Conservation (phyloP, 768 basidiomycete species). For the Strobilomyces confusus region DNA sequence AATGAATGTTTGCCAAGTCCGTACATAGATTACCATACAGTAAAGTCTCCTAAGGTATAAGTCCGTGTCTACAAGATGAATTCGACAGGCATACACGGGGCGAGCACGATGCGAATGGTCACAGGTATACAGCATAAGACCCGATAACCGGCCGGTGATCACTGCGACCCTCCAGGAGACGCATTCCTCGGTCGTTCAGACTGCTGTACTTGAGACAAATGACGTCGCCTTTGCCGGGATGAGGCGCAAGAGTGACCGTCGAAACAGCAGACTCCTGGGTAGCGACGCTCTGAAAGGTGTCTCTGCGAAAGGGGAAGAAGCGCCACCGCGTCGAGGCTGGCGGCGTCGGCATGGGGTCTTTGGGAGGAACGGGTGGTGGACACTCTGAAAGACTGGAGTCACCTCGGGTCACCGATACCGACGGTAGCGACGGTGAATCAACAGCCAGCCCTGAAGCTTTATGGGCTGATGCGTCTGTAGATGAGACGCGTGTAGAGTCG, state of each 20-base stretch:
- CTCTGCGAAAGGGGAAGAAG: constrained; percentile 47
- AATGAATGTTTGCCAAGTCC: constrained; percentile 6
- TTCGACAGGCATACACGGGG: constrained; percentile 11
- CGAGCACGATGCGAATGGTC: constrained; percentile 11
- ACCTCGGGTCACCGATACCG: constrained; percentile 3
- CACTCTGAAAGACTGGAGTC: constrained; percentile 16
- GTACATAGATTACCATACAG: constrained; percentile 18
- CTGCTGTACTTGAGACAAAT: constrained; percentile 69
- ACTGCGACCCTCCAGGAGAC: constrained; percentile 68
- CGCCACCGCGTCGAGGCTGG: constrained; percentile 42
- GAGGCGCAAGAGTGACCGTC: constrained; percentile 18
- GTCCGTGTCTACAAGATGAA: constrained; percentile 3
- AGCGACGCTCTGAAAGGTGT: constrained; percentile 29
- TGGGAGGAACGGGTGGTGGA: constrained; percentile 30
- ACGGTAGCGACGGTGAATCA: constrained; percentile 13
- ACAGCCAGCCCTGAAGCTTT: constrained; percentile 8
- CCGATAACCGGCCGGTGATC: constrained; percentile 88
- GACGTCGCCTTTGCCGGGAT: constrained; percentile 61
- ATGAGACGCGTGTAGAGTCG: constrained; percentile 16
- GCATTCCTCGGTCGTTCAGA: constrained; percentile 72
- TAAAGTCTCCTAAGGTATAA: constrained; percentile 18
- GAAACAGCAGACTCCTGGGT: constrained; percentile 24
- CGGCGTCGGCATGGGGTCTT: constrained; percentile 22
- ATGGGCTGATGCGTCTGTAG: constrained; percentile 1
- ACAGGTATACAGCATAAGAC: constrained; percentile 67